Base-by-base conservation (phyloP, 441 rosid species). In the Pelargonium fulgidum region DNA sequence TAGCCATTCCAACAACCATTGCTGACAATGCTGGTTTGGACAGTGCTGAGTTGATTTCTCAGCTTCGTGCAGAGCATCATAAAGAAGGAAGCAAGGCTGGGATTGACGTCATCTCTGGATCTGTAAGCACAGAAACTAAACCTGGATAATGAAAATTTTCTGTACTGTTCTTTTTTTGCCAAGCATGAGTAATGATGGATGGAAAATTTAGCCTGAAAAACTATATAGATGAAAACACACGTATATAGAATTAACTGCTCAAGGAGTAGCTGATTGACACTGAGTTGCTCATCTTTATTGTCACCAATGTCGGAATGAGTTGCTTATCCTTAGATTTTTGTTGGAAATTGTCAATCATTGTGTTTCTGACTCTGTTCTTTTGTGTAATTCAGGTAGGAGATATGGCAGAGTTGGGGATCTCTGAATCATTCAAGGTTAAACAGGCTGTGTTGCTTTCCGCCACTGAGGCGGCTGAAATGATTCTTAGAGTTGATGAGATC, bases 391-490 rank as follows among this genome's bases (percentile, higher is more conserved):
- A 94, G 99, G 88, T 89, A 0, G 97, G 97, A 75, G 84, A 87
- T 75, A 87, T 92, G 98, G 86, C 82, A 20, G 87, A 84, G 81
- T 83, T 72, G 59, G 99, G 99, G 66, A 89, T 94, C 70, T 88
- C 80, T 22, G 99, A 94, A 81, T 68, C 97, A 11, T 94, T 91
- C 80, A 94, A 92, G 80, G 99, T 94, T 54, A 94, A 94, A 86
- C 99, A 89, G 75, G 97, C 97, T 17, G 81, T 91, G 68, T 70
- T 94, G 76, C 90, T 90, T 17, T 94, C 99, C 0, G 99, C 99
- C 33, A 94, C 99, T 3, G 99, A 94, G 82, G 99, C 99, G 41
- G 89, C 97, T 1, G 99, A 93, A 87, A 91, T 93, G 99, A 91
- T 91, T 71, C 84, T 93, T 41, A 85, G 97, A 76, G 99, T 93